Percentiles rank a stretch among this genome's conserved stretches.
Conservation (phyloP, 768 basidiomycete species). For the Nidula microcarpa region DNA sequence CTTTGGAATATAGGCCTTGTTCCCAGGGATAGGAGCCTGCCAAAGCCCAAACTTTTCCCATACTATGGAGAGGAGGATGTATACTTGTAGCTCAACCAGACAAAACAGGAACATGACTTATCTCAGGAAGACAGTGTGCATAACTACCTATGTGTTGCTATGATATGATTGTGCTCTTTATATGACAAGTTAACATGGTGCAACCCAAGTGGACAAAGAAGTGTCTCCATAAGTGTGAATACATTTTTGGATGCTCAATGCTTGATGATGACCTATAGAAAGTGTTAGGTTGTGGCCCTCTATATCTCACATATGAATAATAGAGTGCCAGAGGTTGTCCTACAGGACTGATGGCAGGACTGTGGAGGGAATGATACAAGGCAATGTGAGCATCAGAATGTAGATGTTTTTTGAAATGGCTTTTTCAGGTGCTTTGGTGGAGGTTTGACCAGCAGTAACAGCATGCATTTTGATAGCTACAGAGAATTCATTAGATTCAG, state of each 20-base stretch:
- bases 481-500: too few relatives aligned
- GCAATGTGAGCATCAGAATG: constrained; percentile 86
- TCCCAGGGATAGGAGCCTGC: constrained; percentile 90
- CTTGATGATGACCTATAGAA: constrained; percentile 75
- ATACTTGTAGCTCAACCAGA: too few relatives aligned
- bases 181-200: constrained; percentile 91
- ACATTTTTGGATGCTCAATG: constrained; percentile 78
- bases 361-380: constrained; percentile 95
- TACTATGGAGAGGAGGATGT: constrained; percentile 47
- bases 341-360: constrained; percentile 81
- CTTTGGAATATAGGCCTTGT: constrained; percentile 89
- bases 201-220: constrained; percentile 76
- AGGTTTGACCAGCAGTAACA: constrained; percentile 93
- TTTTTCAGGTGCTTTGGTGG: constrained; percentile 93
- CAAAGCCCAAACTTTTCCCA: constrained; percentile 95
- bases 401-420: constrained; percentile 81
- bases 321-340: constrained; percentile 83
- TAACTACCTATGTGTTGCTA: constrained; percentile 99
- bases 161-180: constrained; percentile 93
- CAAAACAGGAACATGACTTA: constrained; percentile 18
- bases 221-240: constrained; percentile 73
- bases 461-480: constrained; percentile 90
- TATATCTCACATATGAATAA: neutral
- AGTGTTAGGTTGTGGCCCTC: too few relatives aligned
- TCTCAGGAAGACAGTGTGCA: constrained; percentile 97